phyloP scores from a whole-genome alignment of 108 stramenopile species.

The Cyclotella cryptica region DNA sequence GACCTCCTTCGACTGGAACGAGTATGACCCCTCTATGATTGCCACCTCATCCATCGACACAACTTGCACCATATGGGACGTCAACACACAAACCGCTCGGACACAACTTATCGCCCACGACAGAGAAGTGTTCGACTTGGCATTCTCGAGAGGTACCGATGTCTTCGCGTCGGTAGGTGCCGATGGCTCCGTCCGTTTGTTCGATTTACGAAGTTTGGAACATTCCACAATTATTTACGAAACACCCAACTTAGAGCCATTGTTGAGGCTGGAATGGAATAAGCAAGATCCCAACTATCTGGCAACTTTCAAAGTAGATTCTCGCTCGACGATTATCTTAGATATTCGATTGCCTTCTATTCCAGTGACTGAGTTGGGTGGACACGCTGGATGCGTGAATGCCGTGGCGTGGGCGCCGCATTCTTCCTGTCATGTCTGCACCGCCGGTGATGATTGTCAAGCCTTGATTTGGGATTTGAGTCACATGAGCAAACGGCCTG shows the following conservation, averaged over 20 bases:
- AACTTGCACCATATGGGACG: slow-evolving; percentile 99
- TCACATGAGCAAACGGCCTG: slow-evolving; percentile 76
- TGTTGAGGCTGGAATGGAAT: slow-evolving; percentile 98
- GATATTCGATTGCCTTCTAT: slow-evolving; percentile 92
- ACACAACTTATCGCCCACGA: slow-evolving; percentile 99
- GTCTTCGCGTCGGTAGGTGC: slow-evolving; percentile 98
- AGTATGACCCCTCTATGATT: slow-evolving; percentile 42
- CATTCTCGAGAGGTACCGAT: slow-evolving; percentile 93
- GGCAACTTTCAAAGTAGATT: slow-evolving; percentile 93
- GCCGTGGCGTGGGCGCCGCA: slow-evolving; percentile 99
- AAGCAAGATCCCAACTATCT: slow-evolving; percentile 98
- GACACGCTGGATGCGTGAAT: slow-evolving; percentile 93
- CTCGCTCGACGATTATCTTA: slow-evolving; percentile 83
- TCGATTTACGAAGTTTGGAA: slow-evolving; percentile 95
- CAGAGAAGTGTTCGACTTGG: slow-evolving; percentile 98
- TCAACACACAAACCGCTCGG: slow-evolving; percentile 78
- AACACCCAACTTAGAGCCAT: slow-evolving; percentile 87
- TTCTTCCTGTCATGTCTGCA: slow-evolving; percentile 96
- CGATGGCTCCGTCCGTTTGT: slow-evolving; percentile 97
- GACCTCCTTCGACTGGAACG: slow-evolving; percentile 97
- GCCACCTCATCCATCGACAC: slow-evolving; percentile 93
- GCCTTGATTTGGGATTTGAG: slow-evolving; percentile 98
- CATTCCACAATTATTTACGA: slow-evolving; percentile 99
- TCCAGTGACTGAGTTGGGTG: slow-evolving; percentile 84
- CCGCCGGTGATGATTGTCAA: slow-evolving; percentile 94